Base-by-base conservation (phyloP, 179 eudicot genomes). In the Camellia oleifera region DNA sequence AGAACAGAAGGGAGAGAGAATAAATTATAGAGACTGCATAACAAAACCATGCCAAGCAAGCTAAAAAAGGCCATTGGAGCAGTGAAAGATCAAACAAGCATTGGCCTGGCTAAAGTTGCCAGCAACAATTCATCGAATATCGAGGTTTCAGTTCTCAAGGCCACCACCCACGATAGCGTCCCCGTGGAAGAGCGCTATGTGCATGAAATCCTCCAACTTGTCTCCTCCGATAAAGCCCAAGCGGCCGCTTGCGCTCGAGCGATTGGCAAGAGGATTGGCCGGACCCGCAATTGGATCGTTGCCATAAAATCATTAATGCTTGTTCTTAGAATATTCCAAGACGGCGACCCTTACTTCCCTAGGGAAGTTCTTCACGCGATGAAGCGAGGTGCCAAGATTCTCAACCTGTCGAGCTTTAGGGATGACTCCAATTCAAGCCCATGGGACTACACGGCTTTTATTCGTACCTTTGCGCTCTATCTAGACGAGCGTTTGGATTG, bases 321-420 rank as follows among this genome's bases (percentile, higher is more conserved):
- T 20, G 87, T 95, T 20, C 87, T 93, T 0, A 82, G 98, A 2
- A 84, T 92, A 3, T 91, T 95, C 79, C 98, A 95, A 40, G 97
- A 93, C 63, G 98, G 98, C 1, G 97, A 95, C 77, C 97, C 98
- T 44, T 91, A 95, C 80, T 95, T 95, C 82, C 97, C 98, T 0
- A 81, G 93, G 40, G 98, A 93, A 50, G 91, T 92, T 73, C 91
- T 91, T 32, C 94, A 90, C 44, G 90, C 97, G 9, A 92, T 91
- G 97, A 95, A 92, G 75, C 85, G 90, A 0, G 95, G 98, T 7
- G 90, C 91, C 75, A 90, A 84, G 61, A 92, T 92, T 42, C 91
- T 95, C 61, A 93, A 93, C 69, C 90, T 95, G 8, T 88, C 92
- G 0, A 77, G 86, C 40, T 95, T 92, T 69, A 83, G 91, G 0